Base-by-base conservation (phyloP, 179 eudicot species). In the Silene vulgaris region DNA sequence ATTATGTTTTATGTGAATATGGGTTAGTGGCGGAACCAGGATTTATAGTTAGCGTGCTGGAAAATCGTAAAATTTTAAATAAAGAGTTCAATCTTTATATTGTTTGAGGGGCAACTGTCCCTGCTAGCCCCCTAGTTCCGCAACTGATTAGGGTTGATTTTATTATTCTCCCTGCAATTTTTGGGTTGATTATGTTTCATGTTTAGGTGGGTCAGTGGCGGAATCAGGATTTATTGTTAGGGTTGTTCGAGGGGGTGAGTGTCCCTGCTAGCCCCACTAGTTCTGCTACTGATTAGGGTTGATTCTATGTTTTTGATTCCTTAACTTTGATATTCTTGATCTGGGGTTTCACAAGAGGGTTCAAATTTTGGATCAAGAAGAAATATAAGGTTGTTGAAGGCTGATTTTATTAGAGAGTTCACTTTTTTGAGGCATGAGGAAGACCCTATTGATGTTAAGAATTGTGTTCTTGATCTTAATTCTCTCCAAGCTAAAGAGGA, bases 331-430 rank as follows among this genome's bases (percentile, higher is more conserved):
- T 28, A 16, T 76, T 59, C 50, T 67, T 69, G 52, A 29, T 37
- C 7, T 64, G 67, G 86, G 72, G 71, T 54, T 50, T 78, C 75
- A 92, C 97, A 94, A 90, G 98, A 94, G 86, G 96, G 97, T 32
- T 76, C 82, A 28, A 85, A 92, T 73, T 80, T 89, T 12, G 97
- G 94, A 26, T 82, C 92, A 2, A 78, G 87, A 71, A 82, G 91
- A 80, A 87, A 92, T 79, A 77, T 95, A 17, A 83, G 99, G 85
- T 74, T 95, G 2, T 85, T 95, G 76, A 95, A 95, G 79, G 89
- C 93, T 35, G 86, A 87, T 77, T 92, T 81, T 75, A 89, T 95
- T 8, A 88, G 86, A 70, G 99, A 92, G 56, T 89, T 92, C n/a
- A 78, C 87, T 5, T 86, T 83, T 68, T 78, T 95, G 80, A 87